Base-by-base conservation (phyloP, 352 stramenopile genomes). In the Globisporangium lucens region DNA sequence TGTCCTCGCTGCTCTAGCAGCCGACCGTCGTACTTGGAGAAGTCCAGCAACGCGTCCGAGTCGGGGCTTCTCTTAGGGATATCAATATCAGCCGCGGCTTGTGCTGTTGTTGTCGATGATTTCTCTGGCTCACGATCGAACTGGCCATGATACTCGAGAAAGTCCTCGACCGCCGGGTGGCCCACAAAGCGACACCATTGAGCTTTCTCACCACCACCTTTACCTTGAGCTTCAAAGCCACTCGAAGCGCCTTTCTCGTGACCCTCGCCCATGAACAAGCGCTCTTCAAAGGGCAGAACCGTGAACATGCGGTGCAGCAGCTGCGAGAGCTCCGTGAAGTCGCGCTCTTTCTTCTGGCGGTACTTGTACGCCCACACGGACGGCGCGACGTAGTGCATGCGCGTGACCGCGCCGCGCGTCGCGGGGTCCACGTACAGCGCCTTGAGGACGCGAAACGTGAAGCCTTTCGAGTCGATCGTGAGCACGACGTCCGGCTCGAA, bases 391-490 rank as follows among this genome's bases (percentile, higher is more conserved):
- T 89, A 94, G 63, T 94, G 86, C 38, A 85, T 83, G 56, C 84
- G 82, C 65, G 66, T 79, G 17, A 86, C 63, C 1, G 60, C 57
- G 17, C 71, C 29, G 1, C 57, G 20, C 3, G 68, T 68, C 56
- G 68, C 47, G 2, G 60, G 61, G 22, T 79, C 69, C 0, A 30
- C 61, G n/a, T 79, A 69, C 9, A 93, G 62, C 29, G 69, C 70
- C 27, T 79, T 72, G 6, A 90, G 67, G 20, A 91, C 76, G 38
- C 83, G 79, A 64, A 92, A 91, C 9, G 72, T 79, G 67, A 93
- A 91, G 47, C 83, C 85, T 62, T 93, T 93, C 9, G 83, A 91
- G 73, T 93, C 85, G 63, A 93, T 89, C 9, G 85, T 88, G 24
- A 93, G 75, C 41, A 93, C 72, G n/a, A 90, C 60, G 36, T 91